phyloP scores from a whole-genome alignment of 352 stramenopile species.

The Globisporangium paroecandrum region DNA sequence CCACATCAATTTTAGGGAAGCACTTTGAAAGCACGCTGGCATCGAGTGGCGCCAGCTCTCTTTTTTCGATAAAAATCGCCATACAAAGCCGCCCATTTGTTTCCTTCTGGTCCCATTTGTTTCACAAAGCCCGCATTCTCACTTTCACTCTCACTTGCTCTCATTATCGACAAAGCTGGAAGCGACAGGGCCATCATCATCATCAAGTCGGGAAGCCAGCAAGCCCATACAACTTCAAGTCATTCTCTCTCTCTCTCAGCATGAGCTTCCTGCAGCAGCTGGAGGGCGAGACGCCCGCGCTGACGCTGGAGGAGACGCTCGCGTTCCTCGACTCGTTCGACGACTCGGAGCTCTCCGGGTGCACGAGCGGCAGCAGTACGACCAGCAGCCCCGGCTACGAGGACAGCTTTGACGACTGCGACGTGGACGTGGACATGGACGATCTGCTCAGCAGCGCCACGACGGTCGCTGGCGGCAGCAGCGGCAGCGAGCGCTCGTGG shows the following conservation, averaged over 20 bases:
- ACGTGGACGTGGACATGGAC: background rate
- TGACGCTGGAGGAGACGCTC: constrained; percentile 21
- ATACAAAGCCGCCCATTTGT: background rate
- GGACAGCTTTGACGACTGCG: background rate
- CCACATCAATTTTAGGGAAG: background rate
- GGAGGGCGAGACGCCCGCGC: constrained; percentile 7
- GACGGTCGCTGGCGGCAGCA: background rate
- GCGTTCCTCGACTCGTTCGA: constrained; percentile 20
- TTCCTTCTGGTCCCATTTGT: no score
- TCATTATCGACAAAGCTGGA: background rate
- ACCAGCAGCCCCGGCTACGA: background rate
- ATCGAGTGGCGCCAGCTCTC: background rate
- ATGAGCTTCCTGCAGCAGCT: constrained; percentile 18
- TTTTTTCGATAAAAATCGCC: background rate
- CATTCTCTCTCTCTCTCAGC: background rate
- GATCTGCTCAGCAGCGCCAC: background rate
- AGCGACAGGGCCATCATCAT: background rate
- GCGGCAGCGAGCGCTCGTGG: constrained; percentile 12
- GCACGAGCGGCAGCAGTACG: constrained; percentile 1
- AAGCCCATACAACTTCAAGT: background rate
- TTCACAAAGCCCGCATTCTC: background rate
- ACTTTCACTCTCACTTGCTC: background rate
- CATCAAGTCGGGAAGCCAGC: background rate
- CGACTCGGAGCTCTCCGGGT: background rate
- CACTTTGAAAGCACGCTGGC: background rate